Conservation (phyloP, 805 yeast species). For the Lipomyces sp. region DNA sequence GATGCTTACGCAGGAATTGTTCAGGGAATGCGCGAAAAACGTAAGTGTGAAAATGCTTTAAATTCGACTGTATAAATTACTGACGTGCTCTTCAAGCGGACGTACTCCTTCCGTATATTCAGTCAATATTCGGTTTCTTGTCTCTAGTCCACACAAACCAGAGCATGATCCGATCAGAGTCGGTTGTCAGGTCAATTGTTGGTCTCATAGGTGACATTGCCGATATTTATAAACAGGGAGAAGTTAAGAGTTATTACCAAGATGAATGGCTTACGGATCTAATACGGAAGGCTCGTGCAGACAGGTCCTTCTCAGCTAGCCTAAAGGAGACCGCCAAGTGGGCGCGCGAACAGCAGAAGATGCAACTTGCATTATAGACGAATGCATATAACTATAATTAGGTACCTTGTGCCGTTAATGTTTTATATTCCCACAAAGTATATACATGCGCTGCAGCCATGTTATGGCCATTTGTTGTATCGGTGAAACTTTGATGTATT, state of each 20-base stretch:
- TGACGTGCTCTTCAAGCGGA: conserved; percentile 48
- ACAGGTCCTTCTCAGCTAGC: conserved; percentile 61
- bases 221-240: conserved; percentile 79
- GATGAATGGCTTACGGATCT: conserved; percentile 82
- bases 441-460: not conserved
- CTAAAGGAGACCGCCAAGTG: conserved; percentile 95
- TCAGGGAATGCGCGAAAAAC: conserved; percentile 77
- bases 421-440: conserved; percentile 1
- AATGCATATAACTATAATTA: not conserved
- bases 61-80: not conserved
- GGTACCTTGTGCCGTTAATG: not conserved
- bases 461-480: not conserved
- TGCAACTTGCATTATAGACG: conserved; percentile 47
- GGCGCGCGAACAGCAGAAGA: conserved; percentile 81
- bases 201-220: conserved; percentile 94
- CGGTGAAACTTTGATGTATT: not conserved
- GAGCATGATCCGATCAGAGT: conserved; percentile 64
- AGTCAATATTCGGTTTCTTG: conserved; percentile 72
- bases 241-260: conserved; percentile 65
- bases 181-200: conserved; percentile 79
- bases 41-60: not conserved
- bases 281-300: conserved; percentile 72
- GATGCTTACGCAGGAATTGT: conserved; percentile 96
- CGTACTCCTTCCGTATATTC: conserved; percentile 65
- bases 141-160: conserved; percentile 63